A percentile compares a stretch with the other conserved stretches of the same genome.
Evolutionary conservation across 129 eudicot species (phyloP).

Genomic region (Kitagawia praeruptora): DNA sequence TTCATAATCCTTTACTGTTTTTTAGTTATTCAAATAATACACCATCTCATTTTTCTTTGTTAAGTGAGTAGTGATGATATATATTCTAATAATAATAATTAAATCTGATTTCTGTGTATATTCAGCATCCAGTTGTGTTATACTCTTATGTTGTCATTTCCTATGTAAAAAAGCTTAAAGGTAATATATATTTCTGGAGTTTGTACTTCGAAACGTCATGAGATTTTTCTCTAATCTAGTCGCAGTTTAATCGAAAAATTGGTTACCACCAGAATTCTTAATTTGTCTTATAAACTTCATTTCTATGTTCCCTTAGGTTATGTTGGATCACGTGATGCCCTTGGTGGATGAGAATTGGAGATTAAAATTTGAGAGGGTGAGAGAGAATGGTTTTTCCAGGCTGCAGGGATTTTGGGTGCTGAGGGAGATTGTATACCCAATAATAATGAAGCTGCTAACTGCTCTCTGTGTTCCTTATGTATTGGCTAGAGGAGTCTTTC

Average conservation of each 20-base stretch:
- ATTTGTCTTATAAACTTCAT: neutral
- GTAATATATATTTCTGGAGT: neutral
- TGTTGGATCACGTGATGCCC: constrained; percentile 87
- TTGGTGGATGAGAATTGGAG: constrained; percentile 83
- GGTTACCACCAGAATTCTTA: neutral
- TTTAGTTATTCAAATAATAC: neutral
- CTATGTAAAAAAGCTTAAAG: neutral
- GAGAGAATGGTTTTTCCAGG: constrained; percentile 86
- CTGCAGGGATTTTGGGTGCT: constrained; percentile 90
- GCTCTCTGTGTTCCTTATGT: constrained; percentile 95
- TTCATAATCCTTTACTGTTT: neutral
- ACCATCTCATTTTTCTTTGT: neutral
- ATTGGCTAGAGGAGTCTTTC: constrained; percentile 71
- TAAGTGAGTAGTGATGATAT: neutral
- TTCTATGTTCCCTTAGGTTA: constrained; percentile 29
- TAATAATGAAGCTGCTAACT: constrained; percentile 72
- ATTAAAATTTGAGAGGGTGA: constrained; percentile 73
- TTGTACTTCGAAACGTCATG: neutral
- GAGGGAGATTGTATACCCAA: constrained; percentile 77
- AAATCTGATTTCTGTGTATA: neutral
- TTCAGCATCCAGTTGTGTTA: neutral
- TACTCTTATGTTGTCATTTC: neutral
- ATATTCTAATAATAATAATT: neutral
- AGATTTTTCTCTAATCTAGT: neutral
- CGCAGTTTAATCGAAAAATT: neutral